Evolutionary conservation across 108 stramenopile species (phyloP).

Genomic region (Conticribra weissflogii): DNA sequence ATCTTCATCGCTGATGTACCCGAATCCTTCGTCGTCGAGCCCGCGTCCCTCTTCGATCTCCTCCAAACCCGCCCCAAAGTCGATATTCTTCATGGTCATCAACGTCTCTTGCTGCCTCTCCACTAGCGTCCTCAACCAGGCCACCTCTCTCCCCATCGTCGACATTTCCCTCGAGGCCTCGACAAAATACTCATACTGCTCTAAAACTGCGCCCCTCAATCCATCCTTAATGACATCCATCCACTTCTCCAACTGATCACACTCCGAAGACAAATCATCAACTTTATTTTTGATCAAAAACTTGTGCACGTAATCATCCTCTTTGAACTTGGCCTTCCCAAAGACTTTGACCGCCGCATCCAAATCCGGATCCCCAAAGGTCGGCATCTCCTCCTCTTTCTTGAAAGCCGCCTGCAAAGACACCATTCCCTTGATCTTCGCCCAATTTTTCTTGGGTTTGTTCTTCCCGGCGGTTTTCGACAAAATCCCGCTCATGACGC

Average conservation of each 20-base stretch:
- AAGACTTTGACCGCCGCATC: conserved; percentile 67
- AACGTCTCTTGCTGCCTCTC: conserved; percentile 78
- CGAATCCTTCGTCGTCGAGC: conserved; percentile 46
- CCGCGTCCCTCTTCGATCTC: conserved; percentile 47
- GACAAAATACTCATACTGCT: conserved; percentile 90
- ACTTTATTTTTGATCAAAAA: conserved; percentile 75
- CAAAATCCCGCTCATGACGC: no score
- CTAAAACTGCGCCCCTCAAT: conserved; percentile 80
- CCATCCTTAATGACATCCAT: conserved; percentile 77
- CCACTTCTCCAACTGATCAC: conserved; percentile 69
- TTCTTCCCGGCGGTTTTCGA: no score
- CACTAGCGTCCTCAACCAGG: conserved; percentile 65
- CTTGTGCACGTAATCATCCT: conserved; percentile 69
- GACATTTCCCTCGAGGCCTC: conserved; percentile 90
- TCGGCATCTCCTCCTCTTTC: conserved; percentile 16
- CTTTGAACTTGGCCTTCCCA: conserved; percentile 54
- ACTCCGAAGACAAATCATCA: conserved; percentile 54
- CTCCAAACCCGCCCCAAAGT: conserved; percentile 62
- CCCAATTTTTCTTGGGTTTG: no score
- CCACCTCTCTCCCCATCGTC: conserved; percentile 84
- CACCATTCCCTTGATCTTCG: no score
- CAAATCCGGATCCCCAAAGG: conserved; percentile 41
- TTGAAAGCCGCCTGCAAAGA: conserved; percentile 13
- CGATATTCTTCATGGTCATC: conserved; percentile 86
- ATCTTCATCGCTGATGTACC: conserved; percentile 45